These are phyloP conservation scores for Aspergillus campestris DNA, from an alignment of 495 filamentous ascomycete genomes.

Conservation along the genomic window DNA sequence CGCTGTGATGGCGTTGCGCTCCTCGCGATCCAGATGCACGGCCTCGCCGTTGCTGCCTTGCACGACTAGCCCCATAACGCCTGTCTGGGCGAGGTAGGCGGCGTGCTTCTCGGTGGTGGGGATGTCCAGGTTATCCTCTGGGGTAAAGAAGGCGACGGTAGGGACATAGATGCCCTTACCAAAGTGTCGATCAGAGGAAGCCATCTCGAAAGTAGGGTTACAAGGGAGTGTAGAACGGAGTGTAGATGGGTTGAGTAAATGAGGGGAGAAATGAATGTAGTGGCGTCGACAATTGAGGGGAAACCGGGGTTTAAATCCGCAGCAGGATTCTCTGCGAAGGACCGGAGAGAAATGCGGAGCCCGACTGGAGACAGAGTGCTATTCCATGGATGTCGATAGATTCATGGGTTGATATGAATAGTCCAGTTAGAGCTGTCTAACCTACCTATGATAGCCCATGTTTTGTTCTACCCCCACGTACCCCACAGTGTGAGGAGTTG, in stretches of 20 bases:
- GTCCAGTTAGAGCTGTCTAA: too few species aligned
- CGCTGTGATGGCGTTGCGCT: conserved; percentile 61
- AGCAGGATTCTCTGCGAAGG: too few species aligned
- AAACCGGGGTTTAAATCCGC: too few species aligned
- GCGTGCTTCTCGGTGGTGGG: conserved; percentile 66
- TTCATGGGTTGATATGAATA: too few species aligned
- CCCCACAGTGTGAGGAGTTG: conserved; percentile 6
- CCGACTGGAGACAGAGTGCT: too few species aligned
- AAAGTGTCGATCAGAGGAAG: conserved; percentile 21
- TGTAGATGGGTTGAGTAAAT: too few species aligned
- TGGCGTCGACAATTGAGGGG: too few species aligned
- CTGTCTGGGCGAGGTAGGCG: conserved; percentile 71
- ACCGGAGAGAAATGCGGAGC: too few species aligned
- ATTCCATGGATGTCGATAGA: too few species aligned
- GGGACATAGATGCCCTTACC: conserved; percentile 57
- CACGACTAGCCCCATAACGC: conserved; percentile 71
- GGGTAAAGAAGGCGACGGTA: conserved; percentile 60
- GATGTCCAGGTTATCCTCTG: conserved; percentile 55
- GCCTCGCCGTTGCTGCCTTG: conserved; percentile 91
- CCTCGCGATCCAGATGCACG: conserved; percentile 64
- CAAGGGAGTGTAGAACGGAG: too few species aligned
- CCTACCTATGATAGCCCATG: conserved; percentile 1
- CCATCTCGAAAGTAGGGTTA: conserved; percentile 7
- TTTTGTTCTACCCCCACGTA: conserved; percentile 6
- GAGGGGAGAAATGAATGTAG: too few species aligned